These are phyloP conservation scores for Dipodascus albidus DNA, from an alignment of 805 yeast species.

Conservation along the genomic window DNA sequence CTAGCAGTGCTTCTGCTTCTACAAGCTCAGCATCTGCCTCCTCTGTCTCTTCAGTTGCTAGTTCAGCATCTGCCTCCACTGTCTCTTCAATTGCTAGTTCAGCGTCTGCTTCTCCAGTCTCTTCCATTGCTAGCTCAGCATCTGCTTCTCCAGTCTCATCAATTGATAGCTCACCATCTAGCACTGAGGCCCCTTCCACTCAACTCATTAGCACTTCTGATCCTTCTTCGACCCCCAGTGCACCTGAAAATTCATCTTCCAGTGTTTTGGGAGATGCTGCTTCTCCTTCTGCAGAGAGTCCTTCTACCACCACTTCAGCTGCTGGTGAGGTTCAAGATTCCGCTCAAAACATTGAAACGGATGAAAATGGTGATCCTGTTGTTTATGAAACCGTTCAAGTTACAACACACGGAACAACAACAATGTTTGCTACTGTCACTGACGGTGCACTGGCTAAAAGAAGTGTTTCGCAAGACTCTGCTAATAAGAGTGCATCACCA, in stretches of 20 bases:
- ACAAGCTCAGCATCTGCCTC: not conserved
- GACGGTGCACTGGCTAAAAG: not conserved
- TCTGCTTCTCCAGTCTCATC: slow-evolving; percentile 2
- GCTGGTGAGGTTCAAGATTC: not conserved
- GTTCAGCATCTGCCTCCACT: slow-evolving; percentile 4
- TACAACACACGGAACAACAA: not conserved
- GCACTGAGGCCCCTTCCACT: slow-evolving; percentile 5
- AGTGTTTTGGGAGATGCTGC: not conserved
- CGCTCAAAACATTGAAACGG: not conserved
- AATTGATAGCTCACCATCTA: slow-evolving; percentile 4
- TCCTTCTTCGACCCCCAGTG: not conserved
- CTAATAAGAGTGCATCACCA: not conserved
- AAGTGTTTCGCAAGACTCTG: not conserved
- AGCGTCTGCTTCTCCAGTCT: slow-evolving; percentile 5
- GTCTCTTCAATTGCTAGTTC: not conserved
- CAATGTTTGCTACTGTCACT: not conserved
- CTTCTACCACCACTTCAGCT: not conserved
- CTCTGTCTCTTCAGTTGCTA: not conserved
- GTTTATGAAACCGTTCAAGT: not conserved
- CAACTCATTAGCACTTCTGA: too few relatives aligned
- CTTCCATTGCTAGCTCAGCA: slow-evolving; percentile 4
- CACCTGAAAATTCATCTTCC: not conserved
- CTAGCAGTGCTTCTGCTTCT: not conserved
- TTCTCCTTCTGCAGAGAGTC: not conserved
- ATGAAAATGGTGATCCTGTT: not conserved